These are phyloP conservation scores for Phialophora chinensis DNA, from an alignment of 2,329 filamentous ascomycete species.

Conservation along the genomic window DNA sequence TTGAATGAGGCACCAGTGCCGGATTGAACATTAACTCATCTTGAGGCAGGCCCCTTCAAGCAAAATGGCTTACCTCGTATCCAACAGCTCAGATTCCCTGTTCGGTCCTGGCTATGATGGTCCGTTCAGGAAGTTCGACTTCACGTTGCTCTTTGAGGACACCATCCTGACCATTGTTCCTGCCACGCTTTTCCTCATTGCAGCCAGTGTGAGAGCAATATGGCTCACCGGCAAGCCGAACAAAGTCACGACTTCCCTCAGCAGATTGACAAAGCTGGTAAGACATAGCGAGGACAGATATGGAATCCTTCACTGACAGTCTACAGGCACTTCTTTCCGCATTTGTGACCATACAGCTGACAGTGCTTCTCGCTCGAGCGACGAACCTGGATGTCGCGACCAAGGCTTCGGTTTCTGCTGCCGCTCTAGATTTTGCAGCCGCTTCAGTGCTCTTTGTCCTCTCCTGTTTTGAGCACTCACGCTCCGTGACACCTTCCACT, in stretches of 20 bases:
- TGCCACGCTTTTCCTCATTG: constrained; percentile 45
- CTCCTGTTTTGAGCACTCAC: constrained; percentile 42
- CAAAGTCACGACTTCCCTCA: constrained; percentile 31
- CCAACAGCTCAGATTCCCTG: constrained; percentile 30
- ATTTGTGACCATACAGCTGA: constrained; percentile 47
- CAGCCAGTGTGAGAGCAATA: constrained; percentile 45
- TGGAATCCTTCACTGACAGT: constrained; percentile 14
- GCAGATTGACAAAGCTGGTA: constrained; percentile 36
- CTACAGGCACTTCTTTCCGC: constrained; percentile 32
- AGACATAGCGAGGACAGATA: constrained; percentile 7
- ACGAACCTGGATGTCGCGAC: constrained; percentile 31
- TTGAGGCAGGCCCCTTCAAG: not conserved
- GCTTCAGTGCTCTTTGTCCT: constrained; percentile 37
- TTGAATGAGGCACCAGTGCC: not conserved
- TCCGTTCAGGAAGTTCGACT: constrained; percentile 46
- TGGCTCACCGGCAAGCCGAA: constrained; percentile 43
- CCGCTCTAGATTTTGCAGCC: constrained; percentile 34
- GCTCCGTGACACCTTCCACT: constrained; percentile 43
- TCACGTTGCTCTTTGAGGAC: constrained; percentile 56
- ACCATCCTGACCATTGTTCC: constrained; percentile 49
- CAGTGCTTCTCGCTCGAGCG: constrained; percentile 44
- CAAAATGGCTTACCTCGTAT: constrained; percentile 15
- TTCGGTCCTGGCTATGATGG: constrained; percentile 34
- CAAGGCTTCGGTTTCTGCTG: constrained; percentile 30
- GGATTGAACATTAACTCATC: not conserved